Base-by-base conservation (phyloP, 768 basidiomycete species). In the Suillus occidentalis region DNA sequence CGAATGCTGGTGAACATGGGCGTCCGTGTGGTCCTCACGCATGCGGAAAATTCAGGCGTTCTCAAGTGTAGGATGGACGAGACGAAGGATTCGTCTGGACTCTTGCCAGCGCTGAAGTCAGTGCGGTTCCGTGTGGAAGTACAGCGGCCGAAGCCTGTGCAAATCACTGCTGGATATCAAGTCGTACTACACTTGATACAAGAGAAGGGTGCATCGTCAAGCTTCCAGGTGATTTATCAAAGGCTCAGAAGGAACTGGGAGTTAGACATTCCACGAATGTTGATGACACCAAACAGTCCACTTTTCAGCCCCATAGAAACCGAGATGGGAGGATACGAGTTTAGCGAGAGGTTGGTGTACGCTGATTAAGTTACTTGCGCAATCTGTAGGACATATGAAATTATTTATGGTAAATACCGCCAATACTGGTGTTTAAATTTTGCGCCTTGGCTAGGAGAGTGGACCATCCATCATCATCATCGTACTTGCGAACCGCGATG, bases 111-210 rank as follows among this genome's bases (percentile, higher is more conserved):
- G 37, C 72, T 85, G 67, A 96, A 93, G 73, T 83, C 87, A 25
- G 88, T 89, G 43, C 87, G 87, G 68, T 98, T 99, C 80, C 86
- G 90, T 63, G 89, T 95, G 42, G 94, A 97, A 72, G 80, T 95
- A 69, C 80, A 84, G 40, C 66, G 72, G 37, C 77, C 76, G 61
- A 78, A 75, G 34, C 60, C 74, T 68, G 79, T 79, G 53, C 82
- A 84, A 68, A 72, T 74, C 40, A 70, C 70, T 66, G 83, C 77
- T 53, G 85, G 79, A 66, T 88, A 82, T 78, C 79, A 82, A 65
- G 86, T 90, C 14, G 80, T 82, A 43, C 75, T 97, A 68, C 80
- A 84, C 20, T 73, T 97, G 60, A 82, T 92, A 16, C 89, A 92
- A 68, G 95, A 97, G 80, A 95, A 89, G 75, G 97, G 97, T 5